These are phyloP conservation scores for Coccinonectria pachysandricola DNA, from an alignment of 2,329 filamentous ascomycete genomes.

Conservation along the genomic window DNA sequence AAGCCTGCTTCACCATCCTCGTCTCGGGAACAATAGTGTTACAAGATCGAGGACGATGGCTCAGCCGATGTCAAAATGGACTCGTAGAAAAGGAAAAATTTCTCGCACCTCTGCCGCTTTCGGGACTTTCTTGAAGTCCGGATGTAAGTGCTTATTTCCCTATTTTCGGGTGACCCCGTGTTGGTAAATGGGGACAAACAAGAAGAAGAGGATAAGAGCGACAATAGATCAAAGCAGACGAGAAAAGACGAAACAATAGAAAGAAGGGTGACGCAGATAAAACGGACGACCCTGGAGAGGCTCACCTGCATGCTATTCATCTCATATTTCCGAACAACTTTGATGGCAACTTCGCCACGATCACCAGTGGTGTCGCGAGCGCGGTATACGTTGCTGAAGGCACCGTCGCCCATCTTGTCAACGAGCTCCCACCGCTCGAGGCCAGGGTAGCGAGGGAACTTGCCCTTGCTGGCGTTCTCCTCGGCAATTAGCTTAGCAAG, in stretches of 20 bases:
- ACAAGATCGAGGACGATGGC: too few relatives aligned
- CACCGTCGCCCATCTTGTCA: constrained; percentile 98
- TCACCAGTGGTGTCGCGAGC: constrained; percentile 65
- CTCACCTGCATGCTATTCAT: constrained; percentile 98
- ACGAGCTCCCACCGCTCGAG: constrained; percentile 62
- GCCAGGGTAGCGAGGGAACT: constrained; percentile 56
- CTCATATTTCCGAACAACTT: constrained; percentile 96
- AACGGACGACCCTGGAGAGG: constrained; percentile 24
- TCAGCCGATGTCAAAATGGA: too few relatives aligned
- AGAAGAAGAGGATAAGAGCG: constrained; percentile 6
- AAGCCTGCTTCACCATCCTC: constrained; percentile 11
- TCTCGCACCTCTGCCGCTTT: constrained; percentile 94
- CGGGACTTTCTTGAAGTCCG: constrained; percentile 88
- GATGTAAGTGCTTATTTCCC: constrained; percentile 88
- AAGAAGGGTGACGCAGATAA: constrained; percentile 14
- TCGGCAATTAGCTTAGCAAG: constrained; percentile 82
- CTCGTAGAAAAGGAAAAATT: constrained; percentile 28
- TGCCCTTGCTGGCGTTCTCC: constrained; percentile 75
- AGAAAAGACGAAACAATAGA: constrained; percentile 9
- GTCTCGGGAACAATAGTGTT: constrained; percentile 7
- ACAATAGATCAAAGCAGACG: constrained; percentile 2
- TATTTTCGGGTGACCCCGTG: constrained; percentile 42
- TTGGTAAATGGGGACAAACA: constrained; percentile 40
- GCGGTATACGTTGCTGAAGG: constrained; percentile 97
- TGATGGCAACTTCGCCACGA: constrained; percentile 82